phyloP scores from a whole-genome alignment of 306 rosid genomes.

The Inga oerstediana region DNA sequence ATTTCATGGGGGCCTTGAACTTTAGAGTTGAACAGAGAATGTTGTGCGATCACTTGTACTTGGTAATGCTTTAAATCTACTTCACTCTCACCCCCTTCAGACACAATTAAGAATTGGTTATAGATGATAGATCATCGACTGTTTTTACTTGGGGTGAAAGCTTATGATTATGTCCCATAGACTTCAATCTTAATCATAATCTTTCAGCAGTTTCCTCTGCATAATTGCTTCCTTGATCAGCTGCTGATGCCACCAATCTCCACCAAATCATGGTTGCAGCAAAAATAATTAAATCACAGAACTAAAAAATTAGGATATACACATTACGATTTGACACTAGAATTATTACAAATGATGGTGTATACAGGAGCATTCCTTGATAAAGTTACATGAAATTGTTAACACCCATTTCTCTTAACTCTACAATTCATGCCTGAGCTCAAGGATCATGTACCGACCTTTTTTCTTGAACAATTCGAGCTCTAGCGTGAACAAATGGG shows the following conservation, averaged over 20 bases:
- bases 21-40: background rate
- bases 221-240: background rate
- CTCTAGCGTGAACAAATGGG: conserved; percentile 13
- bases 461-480: conserved; percentile 9
- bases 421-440: conserved; percentile 33
- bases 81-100: background rate
- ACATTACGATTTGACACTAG: background rate
- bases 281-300: background rate
- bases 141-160: background rate
- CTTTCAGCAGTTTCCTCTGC: background rate
- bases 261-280: background rate
- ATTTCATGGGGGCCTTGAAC: background rate
- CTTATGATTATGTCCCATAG: background rate
- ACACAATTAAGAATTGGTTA: background rate
- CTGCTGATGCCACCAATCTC: background rate
- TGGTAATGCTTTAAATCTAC: background rate
- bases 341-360: background rate
- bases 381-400: background rate
- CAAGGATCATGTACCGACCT: conserved; percentile 21
- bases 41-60: background rate
- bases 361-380: background rate
- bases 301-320: background rate
- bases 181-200: background rate
- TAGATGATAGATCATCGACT: background rate
- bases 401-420: conserved; percentile 25